Base-by-base conservation (phyloP, 2,329 filamentous ascomycete species). In the Ophiognomonia clavigignenti-juglandacearum region DNA sequence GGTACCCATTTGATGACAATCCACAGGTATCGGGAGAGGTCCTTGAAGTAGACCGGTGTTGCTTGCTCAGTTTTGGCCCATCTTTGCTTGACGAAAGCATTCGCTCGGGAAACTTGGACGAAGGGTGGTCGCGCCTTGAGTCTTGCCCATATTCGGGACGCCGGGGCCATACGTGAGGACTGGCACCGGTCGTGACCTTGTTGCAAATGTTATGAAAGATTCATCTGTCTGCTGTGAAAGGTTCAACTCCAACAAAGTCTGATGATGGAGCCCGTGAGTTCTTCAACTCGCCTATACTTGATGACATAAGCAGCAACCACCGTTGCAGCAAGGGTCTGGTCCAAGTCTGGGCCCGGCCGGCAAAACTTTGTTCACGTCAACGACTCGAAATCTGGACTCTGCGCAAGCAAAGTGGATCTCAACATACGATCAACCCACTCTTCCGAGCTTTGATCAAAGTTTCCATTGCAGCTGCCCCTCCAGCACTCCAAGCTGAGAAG, bases 1-100 rank as follows among this genome's bases (percentile, higher is more conserved):
- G 83, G 83, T 20, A 85, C 63, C 77, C 82, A 85, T 20, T 78
- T 76, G 43, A 74, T 73, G 50, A 81, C 69, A 40, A 72, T 70
- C 53, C 81, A 63, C 40, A 79, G 64, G 48, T 71, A 72, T 52
- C 67, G 68, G 9, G 68, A 63, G 47, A 72, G 73, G 56, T 61
- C 60, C 14, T 62, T 54, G n/a, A 59, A 31, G 45, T 67, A 68
- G 14, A 39, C 18, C 18, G 23, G 18, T 26, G 43, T 22, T 24
- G 42, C 20, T 34, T 16, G 31, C 39, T 36, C 43, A 19, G 43
- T 24, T 10, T 42, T 41, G 24, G 24, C 32, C 48, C 48, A 51
- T 42, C 32, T 37, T 20, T 29, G 32, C 24, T 26, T 26, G 24
- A 26, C 10, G 24, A 26, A 26, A 10, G 24, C 24, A 10, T 26